These are phyloP conservation scores for Phytopythium aichiense DNA, from an alignment of 352 stramenopile genomes.

Conservation along the genomic window DNA sequence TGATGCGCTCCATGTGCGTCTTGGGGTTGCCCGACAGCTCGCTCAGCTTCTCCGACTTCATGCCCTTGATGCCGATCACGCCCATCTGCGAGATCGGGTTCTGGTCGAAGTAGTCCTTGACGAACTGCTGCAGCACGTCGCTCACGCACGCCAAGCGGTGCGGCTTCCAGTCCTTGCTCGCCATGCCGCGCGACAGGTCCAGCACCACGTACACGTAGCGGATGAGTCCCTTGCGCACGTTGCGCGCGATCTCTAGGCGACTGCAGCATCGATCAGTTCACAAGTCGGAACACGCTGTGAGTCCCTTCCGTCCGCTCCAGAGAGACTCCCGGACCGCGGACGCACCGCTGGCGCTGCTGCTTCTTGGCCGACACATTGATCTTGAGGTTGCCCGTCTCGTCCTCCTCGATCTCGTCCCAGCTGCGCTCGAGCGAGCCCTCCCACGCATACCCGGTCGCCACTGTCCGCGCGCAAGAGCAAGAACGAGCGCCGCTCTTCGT, in stretches of 20 bases:
- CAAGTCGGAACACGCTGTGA: not conserved
- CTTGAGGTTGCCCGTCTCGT: conserved; percentile 80
- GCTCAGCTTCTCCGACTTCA: conserved; percentile 88
- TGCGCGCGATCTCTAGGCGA: conserved; percentile 74
- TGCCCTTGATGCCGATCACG: conserved; percentile 88
- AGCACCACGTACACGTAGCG: conserved; percentile 84
- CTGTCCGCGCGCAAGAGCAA: not conserved
- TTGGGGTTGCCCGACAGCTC: conserved; percentile 89
- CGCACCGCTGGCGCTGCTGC: conserved; percentile 70
- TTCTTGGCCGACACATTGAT: conserved; percentile 56
- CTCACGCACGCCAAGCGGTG: conserved; percentile 66
- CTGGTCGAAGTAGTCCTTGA: conserved; percentile 93
- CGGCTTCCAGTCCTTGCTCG: conserved; percentile 85
- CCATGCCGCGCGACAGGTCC: conserved; percentile 85
- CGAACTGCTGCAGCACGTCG: conserved; percentile 77
- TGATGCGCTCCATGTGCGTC: conserved; percentile 80
- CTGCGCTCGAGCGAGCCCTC: conserved; percentile 81
- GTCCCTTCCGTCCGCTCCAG: not conserved
- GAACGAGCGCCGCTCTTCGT: not conserved
- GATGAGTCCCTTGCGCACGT: conserved; percentile 83
- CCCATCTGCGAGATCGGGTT: conserved; percentile 93
- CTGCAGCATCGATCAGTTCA: conserved; percentile 14
- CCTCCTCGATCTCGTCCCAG: conserved; percentile 85
- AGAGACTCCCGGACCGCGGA: not conserved
- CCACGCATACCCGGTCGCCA: conserved; percentile 70